Evolutionary conservation across 2,329 filamentous ascomycete genomes (phyloP).

Genomic region (Penicillium concentricum): DNA sequence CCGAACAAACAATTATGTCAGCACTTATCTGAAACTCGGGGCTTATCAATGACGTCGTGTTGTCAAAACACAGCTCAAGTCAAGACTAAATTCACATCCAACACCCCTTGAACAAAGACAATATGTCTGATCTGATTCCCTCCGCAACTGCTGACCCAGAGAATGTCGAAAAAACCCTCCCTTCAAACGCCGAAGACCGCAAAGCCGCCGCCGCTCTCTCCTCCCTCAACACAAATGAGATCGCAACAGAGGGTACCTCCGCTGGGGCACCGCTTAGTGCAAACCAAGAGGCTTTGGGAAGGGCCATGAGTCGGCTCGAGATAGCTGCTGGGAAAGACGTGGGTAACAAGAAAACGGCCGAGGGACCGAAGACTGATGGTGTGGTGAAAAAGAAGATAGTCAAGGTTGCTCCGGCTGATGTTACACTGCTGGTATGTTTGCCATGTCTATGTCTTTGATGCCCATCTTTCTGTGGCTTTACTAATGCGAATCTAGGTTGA

Average conservation of each 20-base stretch:
- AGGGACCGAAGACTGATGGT: slow-evolving; percentile 31
- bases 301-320: slow-evolving; percentile 51
- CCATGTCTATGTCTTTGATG: too few species aligned
- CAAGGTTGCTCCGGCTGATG: slow-evolving; percentile 48
- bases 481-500: slow-evolving; percentile 31
- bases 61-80: background rate
- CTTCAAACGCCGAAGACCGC: slow-evolving; percentile 50
- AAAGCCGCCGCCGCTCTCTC: slow-evolving; percentile 52
- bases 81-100: background rate
- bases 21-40: background rate
- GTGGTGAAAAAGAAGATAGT: slow-evolving; percentile 43
- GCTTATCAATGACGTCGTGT: slow-evolving; percentile 1
- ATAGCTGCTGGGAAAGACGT: slow-evolving; percentile 35
- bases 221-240: slow-evolving; percentile 45
- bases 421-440: slow-evolving; percentile 45
- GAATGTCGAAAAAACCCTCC: slow-evolving; percentile 33
- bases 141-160: slow-evolving; percentile 39
- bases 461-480: background rate
- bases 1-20: slow-evolving; percentile 6
- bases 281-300: slow-evolving; percentile 50
- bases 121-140: slow-evolving; percentile 47
- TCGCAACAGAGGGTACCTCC: slow-evolving; percentile 35
- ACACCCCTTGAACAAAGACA: background rate
- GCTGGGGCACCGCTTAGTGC: slow-evolving; percentile 34
- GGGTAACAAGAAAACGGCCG: slow-evolving; percentile 19